Percentiles rank a stretch among this genome's conserved stretches.
Evolutionary conservation across 1,284 basidiomycete species (phyloP).

Genomic region (Pulchroboletus neoregius): DNA sequence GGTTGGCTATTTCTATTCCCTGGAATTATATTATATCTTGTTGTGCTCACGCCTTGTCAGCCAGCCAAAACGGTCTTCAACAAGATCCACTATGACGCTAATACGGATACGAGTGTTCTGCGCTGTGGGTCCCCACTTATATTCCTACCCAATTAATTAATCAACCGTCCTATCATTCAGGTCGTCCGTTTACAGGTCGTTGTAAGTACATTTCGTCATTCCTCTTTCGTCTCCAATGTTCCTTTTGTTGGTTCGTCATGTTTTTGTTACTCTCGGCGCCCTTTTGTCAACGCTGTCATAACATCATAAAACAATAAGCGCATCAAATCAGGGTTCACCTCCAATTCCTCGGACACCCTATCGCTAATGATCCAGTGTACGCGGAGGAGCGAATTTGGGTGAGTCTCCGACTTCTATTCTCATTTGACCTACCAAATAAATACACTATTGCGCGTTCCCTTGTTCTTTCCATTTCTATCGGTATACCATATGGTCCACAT

Average conservation of each 20-base stretch:
- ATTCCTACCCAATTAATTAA: conserved; percentile 4
- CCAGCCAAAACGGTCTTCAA: conserved; percentile 89
- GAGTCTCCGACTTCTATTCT: conserved; percentile 19
- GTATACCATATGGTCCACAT: background rate
- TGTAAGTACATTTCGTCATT: conserved; percentile 50
- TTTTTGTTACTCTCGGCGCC: background rate
- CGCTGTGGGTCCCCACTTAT: conserved; percentile 57
- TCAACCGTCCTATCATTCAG: conserved; percentile 37
- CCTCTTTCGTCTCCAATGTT: background rate
- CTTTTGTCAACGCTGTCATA: conserved; percentile 1
- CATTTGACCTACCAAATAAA: background rate
- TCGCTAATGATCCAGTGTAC: conserved; percentile 91
- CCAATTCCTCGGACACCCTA: conserved; percentile 91
- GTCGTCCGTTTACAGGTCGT: conserved; percentile 81
- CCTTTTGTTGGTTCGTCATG: background rate
- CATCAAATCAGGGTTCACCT: conserved; percentile 96
- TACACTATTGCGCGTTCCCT: background rate
- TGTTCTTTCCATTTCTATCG: background rate
- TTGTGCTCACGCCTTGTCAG: conserved; percentile 37
- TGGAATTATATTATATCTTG: background rate
- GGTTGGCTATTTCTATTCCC: background rate
- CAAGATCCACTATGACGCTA: conserved; percentile 78
- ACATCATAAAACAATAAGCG: conserved; percentile 43
- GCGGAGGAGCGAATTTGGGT: conserved; percentile 81
- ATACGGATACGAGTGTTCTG: conserved; percentile 84